Evolutionary conservation across 805 yeast species (phyloP), one percentile per base, ranked within the genome.

Genomic region (Helenozyma baotianmanensis): DNA sequence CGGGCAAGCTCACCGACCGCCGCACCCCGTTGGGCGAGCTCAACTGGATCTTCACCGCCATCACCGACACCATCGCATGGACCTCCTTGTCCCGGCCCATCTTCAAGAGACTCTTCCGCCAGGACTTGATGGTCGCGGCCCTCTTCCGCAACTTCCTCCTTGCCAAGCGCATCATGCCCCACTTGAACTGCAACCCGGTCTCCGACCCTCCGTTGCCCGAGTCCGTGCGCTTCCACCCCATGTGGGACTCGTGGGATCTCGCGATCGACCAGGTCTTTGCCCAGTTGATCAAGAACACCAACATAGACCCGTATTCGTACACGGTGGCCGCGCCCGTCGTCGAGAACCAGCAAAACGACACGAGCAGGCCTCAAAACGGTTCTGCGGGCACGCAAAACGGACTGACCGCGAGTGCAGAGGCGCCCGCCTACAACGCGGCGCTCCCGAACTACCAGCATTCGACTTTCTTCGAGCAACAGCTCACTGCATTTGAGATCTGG

Each of bases 201-300:
- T 86, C 96, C 12, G 94, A 87, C 42, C 98, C 98, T 1, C 87
- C 84, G 8, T 63, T 92, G 23, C 97, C 98, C 0, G 92, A 87
- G 34, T 65, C 78, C 10, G 75, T 80, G 5, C 78, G 84, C 29
- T 74, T 76, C 40, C 97, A 92, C 53, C 78, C 94, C 4, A 80
- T 92, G 85, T 92, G 98, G 98, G 92, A 87, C 38, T 81, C 96
- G 0, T 92, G 98, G 97, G 97, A 92, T 53, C 67, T 92, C 42
- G 97, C 98, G 0, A 81, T 92, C 25, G 97, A 92, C 54, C 97
- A 92, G 53, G 94, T 94, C 4, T 64, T 92, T 27, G 76, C 85
- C 2, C 88, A 82, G 48, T 58, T 82, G 25, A 68, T 82, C 32
- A 73, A 72, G 31, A 61, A 57, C 36, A 48, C 56, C 15, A 58